Evolutionary conservation across 345 rosid species (phyloP).

Genomic region (Hibiscus tridactylites): DNA sequence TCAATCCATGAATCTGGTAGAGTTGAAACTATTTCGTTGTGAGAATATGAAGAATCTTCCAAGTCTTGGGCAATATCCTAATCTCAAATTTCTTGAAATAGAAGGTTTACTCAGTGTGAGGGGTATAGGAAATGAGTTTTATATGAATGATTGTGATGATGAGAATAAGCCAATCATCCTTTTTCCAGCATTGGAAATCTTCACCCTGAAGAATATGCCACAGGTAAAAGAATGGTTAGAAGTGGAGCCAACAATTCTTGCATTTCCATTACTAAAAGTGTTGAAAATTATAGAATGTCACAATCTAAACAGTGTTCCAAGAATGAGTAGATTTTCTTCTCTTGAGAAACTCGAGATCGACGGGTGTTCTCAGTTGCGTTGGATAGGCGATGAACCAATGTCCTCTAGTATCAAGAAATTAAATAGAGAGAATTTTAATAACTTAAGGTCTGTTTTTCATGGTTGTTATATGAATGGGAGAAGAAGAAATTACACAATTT

Average conservation of each 20-base stretch:
- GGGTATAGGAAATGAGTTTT: background rate
- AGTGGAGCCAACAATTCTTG: background rate
- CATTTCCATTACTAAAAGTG: background rate
- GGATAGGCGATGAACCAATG: background rate
- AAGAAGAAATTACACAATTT: background rate
- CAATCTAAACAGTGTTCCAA: background rate
- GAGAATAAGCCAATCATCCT: background rate
- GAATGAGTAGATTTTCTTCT: background rate
- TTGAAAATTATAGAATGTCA: background rate
- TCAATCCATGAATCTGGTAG: background rate
- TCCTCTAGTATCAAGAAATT: background rate
- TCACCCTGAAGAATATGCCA: background rate
- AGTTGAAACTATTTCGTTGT: background rate
- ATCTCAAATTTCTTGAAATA: background rate
- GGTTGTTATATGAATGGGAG: background rate
- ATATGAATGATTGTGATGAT: background rate
- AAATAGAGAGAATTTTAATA: accelerated
- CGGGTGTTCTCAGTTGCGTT: background rate
- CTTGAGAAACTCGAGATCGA: background rate
- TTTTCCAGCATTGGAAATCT: background rate
- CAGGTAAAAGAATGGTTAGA: background rate
- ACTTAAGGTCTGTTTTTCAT: too few species aligned
- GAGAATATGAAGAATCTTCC: background rate
- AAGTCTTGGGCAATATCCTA: background rate
- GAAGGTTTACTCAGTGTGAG: background rate